Conservation (phyloP, 352 stramenopile species). For the Phytophthora meadii region DNA sequence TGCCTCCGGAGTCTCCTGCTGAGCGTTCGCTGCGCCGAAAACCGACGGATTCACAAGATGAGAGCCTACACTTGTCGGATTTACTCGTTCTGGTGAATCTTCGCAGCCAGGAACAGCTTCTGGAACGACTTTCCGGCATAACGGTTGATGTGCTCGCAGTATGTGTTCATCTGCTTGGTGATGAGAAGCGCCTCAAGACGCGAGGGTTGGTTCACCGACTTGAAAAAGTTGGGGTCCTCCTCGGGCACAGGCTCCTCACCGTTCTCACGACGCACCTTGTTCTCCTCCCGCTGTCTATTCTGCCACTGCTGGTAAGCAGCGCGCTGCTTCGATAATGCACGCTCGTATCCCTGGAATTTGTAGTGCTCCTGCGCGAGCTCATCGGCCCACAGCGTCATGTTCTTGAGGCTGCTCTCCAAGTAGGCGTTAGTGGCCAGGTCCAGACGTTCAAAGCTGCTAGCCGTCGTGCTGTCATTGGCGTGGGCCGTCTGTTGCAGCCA, state of each 20-base stretch:
- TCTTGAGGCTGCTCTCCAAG: conserved; percentile 98
- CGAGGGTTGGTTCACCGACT: conserved; percentile 88
- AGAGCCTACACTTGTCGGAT: conserved; percentile 17
- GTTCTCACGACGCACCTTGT: conserved; percentile 84
- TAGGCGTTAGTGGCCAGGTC: conserved; percentile 97
- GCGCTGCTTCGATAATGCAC: conserved; percentile 87
- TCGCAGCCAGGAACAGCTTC: conserved; percentile 91
- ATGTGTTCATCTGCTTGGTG: conserved; percentile 94
- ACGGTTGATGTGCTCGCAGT: conserved; percentile 93
- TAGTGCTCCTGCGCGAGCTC: conserved; percentile 96
- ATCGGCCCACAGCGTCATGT: conserved; percentile 97
- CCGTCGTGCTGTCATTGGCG: conserved; percentile 64
- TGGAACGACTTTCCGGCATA: conserved; percentile 92
- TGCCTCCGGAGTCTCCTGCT: conserved; percentile 20
- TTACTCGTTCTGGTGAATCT: conserved; percentile 88
- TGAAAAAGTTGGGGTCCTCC: conserved; percentile 88
- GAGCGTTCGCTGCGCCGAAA: conserved; percentile 16
- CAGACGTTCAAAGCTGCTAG: conserved; percentile 94
- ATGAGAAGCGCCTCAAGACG: conserved; percentile 90
- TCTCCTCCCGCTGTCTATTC: conserved; percentile 88
- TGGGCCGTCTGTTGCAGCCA: conserved; percentile 93
- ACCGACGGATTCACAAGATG: conserved; percentile 24
- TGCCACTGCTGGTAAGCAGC: conserved; percentile 88
- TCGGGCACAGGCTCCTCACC: conserved; percentile 80
- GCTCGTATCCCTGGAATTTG: conserved; percentile 93